Evolutionary conservation across 1,284 basidiomycete species (phyloP).

Genomic region (Fomes fomentarius): DNA sequence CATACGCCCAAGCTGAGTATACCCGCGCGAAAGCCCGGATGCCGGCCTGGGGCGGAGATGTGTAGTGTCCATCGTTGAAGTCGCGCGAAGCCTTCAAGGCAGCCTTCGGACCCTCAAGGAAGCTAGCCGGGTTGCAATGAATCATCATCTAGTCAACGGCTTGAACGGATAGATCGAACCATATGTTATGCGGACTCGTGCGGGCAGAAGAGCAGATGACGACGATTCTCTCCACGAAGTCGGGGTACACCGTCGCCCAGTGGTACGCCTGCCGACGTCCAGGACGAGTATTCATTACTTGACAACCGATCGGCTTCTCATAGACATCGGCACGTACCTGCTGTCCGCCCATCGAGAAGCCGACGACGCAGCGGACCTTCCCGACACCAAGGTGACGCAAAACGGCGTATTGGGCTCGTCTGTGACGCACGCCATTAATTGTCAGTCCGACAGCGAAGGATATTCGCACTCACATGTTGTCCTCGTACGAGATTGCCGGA

Average conservation of each 20-base stretch:
- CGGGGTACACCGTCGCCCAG: constrained; percentile 40
- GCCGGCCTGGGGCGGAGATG: constrained; percentile 33
- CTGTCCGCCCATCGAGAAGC: constrained; percentile 38
- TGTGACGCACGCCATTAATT: not conserved
- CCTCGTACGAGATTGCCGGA: constrained; percentile 35
- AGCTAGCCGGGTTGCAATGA: constrained; percentile 27
- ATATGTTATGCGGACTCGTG: constrained; percentile 43
- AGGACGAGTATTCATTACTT: not conserved
- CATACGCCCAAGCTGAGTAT: constrained; percentile 43
- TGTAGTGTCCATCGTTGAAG: constrained; percentile 40
- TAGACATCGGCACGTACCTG: constrained; percentile 22
- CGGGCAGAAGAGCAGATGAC: constrained; percentile 40
- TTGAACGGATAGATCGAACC: constrained; percentile 24
- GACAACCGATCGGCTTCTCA: not conserved
- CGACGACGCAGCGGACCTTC: constrained; percentile 32
- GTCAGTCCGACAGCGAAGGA: not conserved
- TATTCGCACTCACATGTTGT: constrained; percentile 26
- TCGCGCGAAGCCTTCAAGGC: constrained; percentile 40
- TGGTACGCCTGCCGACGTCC: constrained; percentile 32
- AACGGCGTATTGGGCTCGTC: constrained; percentile 33
- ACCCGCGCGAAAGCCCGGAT: constrained; percentile 41
- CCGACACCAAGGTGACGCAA: constrained; percentile 31
- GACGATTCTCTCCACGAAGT: constrained; percentile 41
- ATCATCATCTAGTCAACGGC: not conserved
- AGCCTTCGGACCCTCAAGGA: constrained; percentile 43